Percentiles rank a stretch among this genome's conserved stretches.
Evolutionary conservation across 2,329 filamentous ascomycete genomes (phyloP).

Genomic region (Diaporthe ampelina): DNA sequence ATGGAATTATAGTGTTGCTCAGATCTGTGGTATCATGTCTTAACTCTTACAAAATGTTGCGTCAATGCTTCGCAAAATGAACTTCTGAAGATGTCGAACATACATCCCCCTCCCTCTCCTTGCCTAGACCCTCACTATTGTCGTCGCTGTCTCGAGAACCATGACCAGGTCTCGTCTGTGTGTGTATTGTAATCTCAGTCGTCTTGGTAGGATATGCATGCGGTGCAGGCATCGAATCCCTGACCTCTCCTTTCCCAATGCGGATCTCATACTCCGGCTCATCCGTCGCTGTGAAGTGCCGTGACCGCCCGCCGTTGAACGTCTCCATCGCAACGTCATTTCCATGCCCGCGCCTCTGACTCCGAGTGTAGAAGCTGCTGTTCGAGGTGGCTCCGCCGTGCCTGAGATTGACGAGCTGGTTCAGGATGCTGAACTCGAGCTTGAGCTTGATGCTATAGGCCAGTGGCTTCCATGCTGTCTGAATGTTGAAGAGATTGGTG

Average conservation of each 20-base stretch:
- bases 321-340: conserved; percentile 6
- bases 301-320: conserved; percentile 7
- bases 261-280: conserved; percentile 28
- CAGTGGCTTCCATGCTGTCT: conserved; percentile 40
- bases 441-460: conserved; percentile 45
- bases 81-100: conserved; percentile 15
- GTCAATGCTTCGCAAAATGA: neutral
- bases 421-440: conserved; percentile 45
- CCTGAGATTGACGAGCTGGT: conserved; percentile 38
- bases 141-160: neutral
- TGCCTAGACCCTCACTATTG: neutral
- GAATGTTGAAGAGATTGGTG: conserved; percentile 25
- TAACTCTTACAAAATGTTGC: neutral
- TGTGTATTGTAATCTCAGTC: conserved; percentile 25
- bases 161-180: neutral
- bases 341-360: neutral
- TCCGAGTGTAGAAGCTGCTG: conserved; percentile 18
- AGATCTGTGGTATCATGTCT: neutral
- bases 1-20: neutral
- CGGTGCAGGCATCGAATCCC: neutral
- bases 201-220: conserved; percentile 7
- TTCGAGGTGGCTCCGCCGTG: neutral
- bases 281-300: neutral
- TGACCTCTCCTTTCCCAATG: conserved; percentile 4
- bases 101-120: neutral